phyloP scores from a whole-genome alignment of 2,329 filamentous ascomycete species.

The Ceratocystis albifundus region DNA sequence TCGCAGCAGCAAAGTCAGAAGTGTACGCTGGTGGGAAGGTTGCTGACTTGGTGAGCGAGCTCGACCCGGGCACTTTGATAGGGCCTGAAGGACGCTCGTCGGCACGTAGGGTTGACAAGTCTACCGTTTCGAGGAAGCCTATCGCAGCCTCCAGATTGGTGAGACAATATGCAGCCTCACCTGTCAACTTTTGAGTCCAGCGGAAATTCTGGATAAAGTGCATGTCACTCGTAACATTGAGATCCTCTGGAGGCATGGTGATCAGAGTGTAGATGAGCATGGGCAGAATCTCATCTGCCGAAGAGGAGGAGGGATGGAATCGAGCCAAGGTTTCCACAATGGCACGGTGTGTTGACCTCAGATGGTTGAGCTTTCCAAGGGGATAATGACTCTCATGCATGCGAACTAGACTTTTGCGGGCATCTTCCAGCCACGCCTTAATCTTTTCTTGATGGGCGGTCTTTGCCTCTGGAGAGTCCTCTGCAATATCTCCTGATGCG shows the following conservation, averaged over 20 bases:
- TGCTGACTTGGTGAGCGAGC: slow-evolving; percentile 35
- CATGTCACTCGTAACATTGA: slow-evolving; percentile 89
- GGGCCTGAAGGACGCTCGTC: slow-evolving; percentile 64
- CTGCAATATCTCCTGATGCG: slow-evolving; percentile 51
- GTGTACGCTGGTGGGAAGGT: slow-evolving; percentile 49
- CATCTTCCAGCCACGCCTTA: slow-evolving; percentile 57
- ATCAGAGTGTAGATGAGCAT: slow-evolving; percentile 95
- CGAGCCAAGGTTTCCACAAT: slow-evolving; percentile 76
- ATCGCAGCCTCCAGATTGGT: slow-evolving; percentile 94
- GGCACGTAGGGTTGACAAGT: slow-evolving; percentile 73
- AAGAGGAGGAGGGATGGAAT: slow-evolving; percentile 60
- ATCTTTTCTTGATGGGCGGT: slow-evolving; percentile 56
- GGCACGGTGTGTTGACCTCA: slow-evolving; percentile 81
- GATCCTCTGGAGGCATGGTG: slow-evolving; percentile 71
- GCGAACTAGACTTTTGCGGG: slow-evolving; percentile 53
- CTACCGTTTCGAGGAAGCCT: slow-evolving; percentile 88
- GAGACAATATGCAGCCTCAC: slow-evolving; percentile 89
- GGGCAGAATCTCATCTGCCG: slow-evolving; percentile 91
- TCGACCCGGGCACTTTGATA: slow-evolving; percentile 43
- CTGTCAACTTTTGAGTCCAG: slow-evolving; percentile 72
- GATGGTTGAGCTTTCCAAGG: slow-evolving; percentile 76
- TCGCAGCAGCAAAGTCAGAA: slow-evolving; percentile 31
- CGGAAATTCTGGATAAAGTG: slow-evolving; percentile 89
- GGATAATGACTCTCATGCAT: slow-evolving; percentile 87
- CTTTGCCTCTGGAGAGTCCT: slow-evolving; percentile 35